Base-by-base conservation (phyloP, 176 grass and related monocot species). In the Avena eriantha region DNA sequence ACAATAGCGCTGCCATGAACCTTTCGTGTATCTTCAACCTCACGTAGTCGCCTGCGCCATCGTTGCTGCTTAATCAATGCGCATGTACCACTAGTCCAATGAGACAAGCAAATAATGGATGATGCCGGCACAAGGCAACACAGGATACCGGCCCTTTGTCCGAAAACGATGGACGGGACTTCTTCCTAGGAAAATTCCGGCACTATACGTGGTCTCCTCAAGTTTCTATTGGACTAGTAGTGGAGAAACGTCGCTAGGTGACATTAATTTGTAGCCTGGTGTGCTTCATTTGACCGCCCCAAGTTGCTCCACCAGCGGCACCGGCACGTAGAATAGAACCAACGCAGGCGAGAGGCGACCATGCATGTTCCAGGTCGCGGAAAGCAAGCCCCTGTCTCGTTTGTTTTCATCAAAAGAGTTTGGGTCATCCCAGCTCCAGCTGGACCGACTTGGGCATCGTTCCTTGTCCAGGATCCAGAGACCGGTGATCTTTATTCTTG, bases 1-100 rank as follows among this genome's bases (percentile, higher is more conserved):
- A 53, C 13, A 53, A 53, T 55, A 18, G 6, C 39, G 39, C 39
- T 41, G 3, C 14, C 53, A 57, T 57, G 54, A 21, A 57, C 17
- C 18, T 57, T 57, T 57, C 54, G 0, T 57, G 17, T 21, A 18
- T 21, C 4, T 19, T 21, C 54, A 54, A 54, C 45, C 45, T 47
- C 45, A 47, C 45, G 45, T 47, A 47, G 9, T 47, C 53, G 69
- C 69, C 69, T 78, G 56, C 31, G 45, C 68, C 69, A 56, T 43
- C 69, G 29, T 24, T 51, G 56, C 69, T 34, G 78, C 78, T 74
- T 58, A 87, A 82, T 82, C 12, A 76, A 76, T 82, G 57, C 16
- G 10, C 54, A 50, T 66, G 14, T 86, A 13, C 46, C 54, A 57
- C 18, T 57, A 19, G 54, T 21, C 6, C 54, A 21, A 21, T 8